A percentile compares a stretch with the other conserved stretches of the same genome.
Evolutionary conservation across 305 asterid species (phyloP).

Genomic region (Caryopteris hybrid): DNA sequence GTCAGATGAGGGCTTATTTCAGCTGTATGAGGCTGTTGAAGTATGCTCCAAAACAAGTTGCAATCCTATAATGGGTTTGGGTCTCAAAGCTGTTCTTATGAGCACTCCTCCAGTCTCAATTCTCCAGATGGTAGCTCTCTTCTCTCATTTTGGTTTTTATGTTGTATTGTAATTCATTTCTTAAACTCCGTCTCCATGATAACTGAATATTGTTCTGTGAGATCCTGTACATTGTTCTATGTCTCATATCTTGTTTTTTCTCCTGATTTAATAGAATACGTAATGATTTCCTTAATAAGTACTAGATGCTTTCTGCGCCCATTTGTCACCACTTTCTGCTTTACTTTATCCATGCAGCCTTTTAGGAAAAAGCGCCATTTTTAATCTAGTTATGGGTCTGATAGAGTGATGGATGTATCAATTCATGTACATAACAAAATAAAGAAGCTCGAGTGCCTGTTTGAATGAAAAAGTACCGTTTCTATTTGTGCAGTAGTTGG

Average conservation of each 20-base stretch:
- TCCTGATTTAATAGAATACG: neutral
- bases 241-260: neutral
- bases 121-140: conserved; percentile 52
- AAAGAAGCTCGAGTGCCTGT: neutral
- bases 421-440: neutral
- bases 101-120: conserved; percentile 64
- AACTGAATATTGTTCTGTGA: neutral
- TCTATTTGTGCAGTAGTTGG: neutral
- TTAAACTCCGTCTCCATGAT: neutral
- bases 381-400: neutral
- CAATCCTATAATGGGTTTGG: conserved; percentile 44
- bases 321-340: neutral
- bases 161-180: neutral
- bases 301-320: neutral
- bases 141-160: conserved; percentile 2
- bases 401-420: neutral
- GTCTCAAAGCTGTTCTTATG: conserved; percentile 76
- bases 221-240: neutral
- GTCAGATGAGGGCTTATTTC: conserved; percentile 53
- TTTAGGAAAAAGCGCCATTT: neutral
- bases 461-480: neutral
- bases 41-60: conserved; percentile 34
- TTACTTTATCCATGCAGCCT: neutral
- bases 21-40: conserved; percentile 57
- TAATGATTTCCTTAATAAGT: neutral